Conservation (phyloP, 305 asterid genomes). For the Fraxinus ornus region DNA sequence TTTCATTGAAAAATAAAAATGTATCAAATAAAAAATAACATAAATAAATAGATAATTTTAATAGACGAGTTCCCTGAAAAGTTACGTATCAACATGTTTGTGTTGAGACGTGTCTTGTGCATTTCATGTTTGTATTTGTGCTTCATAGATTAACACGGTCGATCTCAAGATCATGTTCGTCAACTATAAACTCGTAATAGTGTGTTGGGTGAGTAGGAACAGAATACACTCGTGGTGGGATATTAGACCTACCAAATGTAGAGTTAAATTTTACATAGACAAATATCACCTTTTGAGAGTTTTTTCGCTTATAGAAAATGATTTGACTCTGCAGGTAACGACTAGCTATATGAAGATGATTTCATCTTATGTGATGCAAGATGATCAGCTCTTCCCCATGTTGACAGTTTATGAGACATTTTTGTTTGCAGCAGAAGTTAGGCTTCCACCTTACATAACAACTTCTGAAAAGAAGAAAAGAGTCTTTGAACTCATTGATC, state of each 20-base stretch:
- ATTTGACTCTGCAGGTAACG: conserved; percentile 54
- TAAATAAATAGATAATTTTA: background rate
- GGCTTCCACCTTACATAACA: conserved; percentile 83
- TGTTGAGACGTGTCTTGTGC: background rate
- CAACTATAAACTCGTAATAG: background rate
- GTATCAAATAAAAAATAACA: no score
- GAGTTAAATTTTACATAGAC: background rate
- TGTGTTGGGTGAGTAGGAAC: background rate
- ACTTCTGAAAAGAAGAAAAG: conserved; percentile 67
- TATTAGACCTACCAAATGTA: background rate
- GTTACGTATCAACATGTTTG: background rate
- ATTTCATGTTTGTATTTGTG: background rate
- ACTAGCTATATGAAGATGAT: conserved; percentile 90
- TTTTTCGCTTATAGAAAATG: background rate
- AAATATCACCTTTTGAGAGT: background rate
- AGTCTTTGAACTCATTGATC: conserved; percentile 67
- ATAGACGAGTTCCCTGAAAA: background rate
- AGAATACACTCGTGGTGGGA: background rate
- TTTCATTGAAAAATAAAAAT: no score
- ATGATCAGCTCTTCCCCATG: conserved; percentile 86
- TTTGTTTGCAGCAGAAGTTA: conserved; percentile 86
- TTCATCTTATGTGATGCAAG: conserved; percentile 92
- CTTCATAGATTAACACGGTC: background rate
- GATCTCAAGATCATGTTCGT: background rate
- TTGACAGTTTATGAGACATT: conserved; percentile 78